phyloP scores from a whole-genome alignment of 345 rosid genomes.

The Stellera chamaejasme region DNA sequence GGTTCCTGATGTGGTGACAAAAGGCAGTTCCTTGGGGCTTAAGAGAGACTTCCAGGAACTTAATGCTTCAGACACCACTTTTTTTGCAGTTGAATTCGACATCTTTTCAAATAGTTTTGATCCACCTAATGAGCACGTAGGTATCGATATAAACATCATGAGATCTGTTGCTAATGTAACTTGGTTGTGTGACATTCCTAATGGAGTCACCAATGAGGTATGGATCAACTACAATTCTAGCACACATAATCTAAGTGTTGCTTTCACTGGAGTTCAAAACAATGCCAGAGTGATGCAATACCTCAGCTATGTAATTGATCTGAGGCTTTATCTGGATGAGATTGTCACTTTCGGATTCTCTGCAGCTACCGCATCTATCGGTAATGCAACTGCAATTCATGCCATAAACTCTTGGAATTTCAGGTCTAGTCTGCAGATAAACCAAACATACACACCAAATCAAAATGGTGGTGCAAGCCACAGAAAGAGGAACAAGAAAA shows the following conservation, averaged over 20 bases:
- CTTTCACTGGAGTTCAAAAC: conserved; percentile 16
- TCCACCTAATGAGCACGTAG: conserved; percentile 34
- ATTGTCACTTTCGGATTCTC: conserved; percentile 33
- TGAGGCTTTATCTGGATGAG: conserved; percentile 28
- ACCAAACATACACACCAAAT: too few species aligned
- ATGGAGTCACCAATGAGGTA: conserved; percentile 27
- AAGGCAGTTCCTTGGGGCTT: conserved; percentile 5
- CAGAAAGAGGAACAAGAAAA: neutral
- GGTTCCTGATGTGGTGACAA: conserved; percentile 1
- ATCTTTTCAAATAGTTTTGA: conserved; percentile 28
- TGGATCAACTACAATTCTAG: conserved; percentile 40
- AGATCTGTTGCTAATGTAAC: conserved; percentile 15
- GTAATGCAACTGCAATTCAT: conserved; percentile 21
- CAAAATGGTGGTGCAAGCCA: too few species aligned
- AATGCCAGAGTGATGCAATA: conserved; percentile 5
- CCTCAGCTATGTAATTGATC: conserved; percentile 25
- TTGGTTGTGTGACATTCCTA: conserved; percentile 26
- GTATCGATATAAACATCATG: conserved; percentile 40
- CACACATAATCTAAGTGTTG: conserved; percentile 33
- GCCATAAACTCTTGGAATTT: conserved; percentile 31
- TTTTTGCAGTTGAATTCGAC: conserved; percentile 43
- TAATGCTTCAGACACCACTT: neutral
- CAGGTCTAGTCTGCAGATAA: conserved; percentile 21
- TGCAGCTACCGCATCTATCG: conserved; percentile 39
- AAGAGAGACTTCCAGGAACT: conserved; percentile 2